Percentiles rank a stretch among this genome's conserved stretches.
phyloP scores from a whole-genome alignment of 2,329 filamentous ascomycete genomes.

The Colletotrichum tanaceti region DNA sequence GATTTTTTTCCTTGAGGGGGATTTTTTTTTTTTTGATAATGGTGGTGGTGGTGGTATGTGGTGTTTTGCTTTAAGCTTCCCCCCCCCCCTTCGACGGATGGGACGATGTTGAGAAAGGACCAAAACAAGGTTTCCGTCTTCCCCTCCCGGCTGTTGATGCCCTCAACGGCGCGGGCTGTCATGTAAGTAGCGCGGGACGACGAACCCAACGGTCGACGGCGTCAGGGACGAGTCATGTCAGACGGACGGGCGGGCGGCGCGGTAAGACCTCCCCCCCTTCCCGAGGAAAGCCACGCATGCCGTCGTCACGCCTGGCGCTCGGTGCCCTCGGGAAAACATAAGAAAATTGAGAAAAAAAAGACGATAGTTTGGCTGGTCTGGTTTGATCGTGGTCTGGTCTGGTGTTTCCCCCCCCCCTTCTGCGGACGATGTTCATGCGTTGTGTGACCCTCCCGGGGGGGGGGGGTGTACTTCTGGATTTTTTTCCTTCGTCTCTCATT shows the following conservation, averaged over 20 bases:
- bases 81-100: neutral
- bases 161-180: too few relatives aligned
- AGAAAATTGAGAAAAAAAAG: too few relatives aligned
- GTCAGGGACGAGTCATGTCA: conserved; percentile 36
- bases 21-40: too few relatives aligned
- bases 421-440: conserved; percentile 17
- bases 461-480: too few relatives aligned
- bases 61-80: conserved; percentile 3
- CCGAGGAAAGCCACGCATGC: conserved; percentile 1
- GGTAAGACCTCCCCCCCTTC: conserved; percentile 24
- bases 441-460: neutral
- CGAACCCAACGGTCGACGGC: conserved; percentile 35
- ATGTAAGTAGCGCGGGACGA: conserved; percentile 19
- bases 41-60: too few relatives aligned
- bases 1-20: too few relatives aligned
- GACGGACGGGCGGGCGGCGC: neutral
- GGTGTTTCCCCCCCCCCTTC: neutral
- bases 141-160: neutral
- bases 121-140: neutral
- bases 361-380: conserved; percentile 20
- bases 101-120: conserved; percentile 4
- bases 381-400: conserved; percentile 35
- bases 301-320: neutral
- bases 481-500: neutral
- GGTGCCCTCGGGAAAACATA: too few relatives aligned